Evolutionary conservation across 257 asterid species (phyloP).

Genomic region (Solanum ossicruentum): DNA sequence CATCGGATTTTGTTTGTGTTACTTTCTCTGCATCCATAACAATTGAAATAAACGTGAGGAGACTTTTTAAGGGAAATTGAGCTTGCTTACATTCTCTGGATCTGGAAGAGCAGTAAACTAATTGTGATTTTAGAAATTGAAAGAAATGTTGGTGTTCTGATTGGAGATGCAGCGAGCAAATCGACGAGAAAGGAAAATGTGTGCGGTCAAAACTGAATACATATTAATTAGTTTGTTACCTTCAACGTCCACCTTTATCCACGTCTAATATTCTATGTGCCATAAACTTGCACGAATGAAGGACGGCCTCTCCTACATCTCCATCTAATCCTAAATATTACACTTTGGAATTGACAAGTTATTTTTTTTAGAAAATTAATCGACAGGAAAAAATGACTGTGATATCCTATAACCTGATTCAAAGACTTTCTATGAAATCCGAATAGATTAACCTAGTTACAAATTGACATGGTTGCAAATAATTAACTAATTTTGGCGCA

Average conservation of each 20-base stretch:
- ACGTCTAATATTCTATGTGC: neutral
- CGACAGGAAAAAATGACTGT: neutral
- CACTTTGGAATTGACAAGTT: neutral
- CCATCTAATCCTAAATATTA: neutral
- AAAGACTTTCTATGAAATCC: neutral
- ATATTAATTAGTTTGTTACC: neutral
- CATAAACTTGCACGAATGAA: neutral
- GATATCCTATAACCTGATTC: neutral
- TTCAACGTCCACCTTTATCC: neutral
- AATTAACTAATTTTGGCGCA: neutral
- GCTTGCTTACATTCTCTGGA: neutral
- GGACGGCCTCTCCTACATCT: neutral
- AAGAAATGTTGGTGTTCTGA: neutral
- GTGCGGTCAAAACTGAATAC: neutral
- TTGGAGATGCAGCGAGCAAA: neutral
- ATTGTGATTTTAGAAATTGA: neutral
- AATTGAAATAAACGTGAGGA: neutral
- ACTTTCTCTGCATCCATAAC: constrained; percentile 44
- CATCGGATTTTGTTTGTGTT: constrained; percentile 10
- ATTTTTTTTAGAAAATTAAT: neutral
- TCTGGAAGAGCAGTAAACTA: neutral
- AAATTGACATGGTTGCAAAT: neutral
- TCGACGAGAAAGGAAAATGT: neutral
- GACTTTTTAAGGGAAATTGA: neutral
- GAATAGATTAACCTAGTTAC: neutral